These are phyloP conservation scores for Biancaea sappan DNA, from an alignment of 306 rosid genomes.

Conservation along the genomic window DNA sequence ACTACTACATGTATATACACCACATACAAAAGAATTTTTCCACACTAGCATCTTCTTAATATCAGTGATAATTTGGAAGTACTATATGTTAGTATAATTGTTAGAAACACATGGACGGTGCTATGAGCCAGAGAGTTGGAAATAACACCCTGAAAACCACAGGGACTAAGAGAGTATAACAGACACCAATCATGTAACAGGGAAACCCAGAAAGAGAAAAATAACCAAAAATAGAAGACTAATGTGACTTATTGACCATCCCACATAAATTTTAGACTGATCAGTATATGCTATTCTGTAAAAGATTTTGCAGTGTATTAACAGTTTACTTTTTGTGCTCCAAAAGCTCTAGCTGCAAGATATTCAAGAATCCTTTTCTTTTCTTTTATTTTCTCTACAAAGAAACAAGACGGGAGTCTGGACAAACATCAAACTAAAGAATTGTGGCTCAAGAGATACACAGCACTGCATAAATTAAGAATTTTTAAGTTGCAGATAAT, in stretches of 20 bases:
- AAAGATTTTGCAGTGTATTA: neutral
- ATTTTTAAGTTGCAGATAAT: slow-evolving; percentile 29
- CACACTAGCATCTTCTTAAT: neutral
- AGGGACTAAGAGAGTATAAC: neutral
- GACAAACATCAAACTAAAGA: slow-evolving; percentile 9
- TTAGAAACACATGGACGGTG: neutral
- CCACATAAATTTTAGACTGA: neutral
- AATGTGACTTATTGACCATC: neutral
- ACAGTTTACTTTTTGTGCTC: neutral
- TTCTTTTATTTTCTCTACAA: neutral
- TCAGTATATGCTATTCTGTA: neutral
- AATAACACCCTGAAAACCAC: neutral
- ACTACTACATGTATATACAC: no score
- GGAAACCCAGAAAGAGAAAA: neutral
- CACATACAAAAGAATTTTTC: no score
- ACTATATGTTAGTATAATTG: neutral
- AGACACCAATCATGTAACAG: neutral
- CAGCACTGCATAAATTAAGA: slow-evolving; percentile 29
- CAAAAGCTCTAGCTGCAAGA: neutral
- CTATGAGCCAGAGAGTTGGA: neutral
- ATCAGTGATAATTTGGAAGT: neutral
- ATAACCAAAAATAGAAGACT: neutral
- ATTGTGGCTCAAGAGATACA: slow-evolving; percentile 24
- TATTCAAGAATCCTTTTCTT: neutral
- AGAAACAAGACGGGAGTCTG: neutral